Base-by-base conservation (phyloP, 2,329 filamentous ascomycete genomes). In the Penicillium sp. region DNA sequence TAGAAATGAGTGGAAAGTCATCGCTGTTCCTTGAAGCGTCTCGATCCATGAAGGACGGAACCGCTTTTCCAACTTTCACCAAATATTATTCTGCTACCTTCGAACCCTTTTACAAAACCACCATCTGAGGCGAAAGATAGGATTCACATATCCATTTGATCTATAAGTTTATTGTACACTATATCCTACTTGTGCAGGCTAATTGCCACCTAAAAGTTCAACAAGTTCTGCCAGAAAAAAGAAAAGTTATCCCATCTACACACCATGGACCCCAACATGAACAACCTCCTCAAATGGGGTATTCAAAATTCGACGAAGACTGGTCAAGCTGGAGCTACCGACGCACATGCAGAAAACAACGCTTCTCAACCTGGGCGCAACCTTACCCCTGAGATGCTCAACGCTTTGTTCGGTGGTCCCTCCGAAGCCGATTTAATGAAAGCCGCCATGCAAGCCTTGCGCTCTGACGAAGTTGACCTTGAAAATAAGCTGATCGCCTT, bases 401-500 rank as follows among this genome's bases (percentile, higher is more conserved):
- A 86, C 48, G 84, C 90, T 15, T 84, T 97, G 59, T 85, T 96
- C 73, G 93, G 93, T 78, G 92, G 91, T 0, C 91, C 91, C 47
- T 92, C 90, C 2, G 94, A 99, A 66, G 93, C 95, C 23, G 92
- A 98, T 64, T 86, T 96, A 57, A 98, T 99, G 95, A 88, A 87
- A 71, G 87, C 90, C 56, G 85, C 91, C 66, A 96, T 99, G 88
- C 84, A 85, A 30, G 87, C 91, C 60, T 90, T 97, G 73, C 85
- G 83, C 9, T 87, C 88, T 19, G 81, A 87, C 8, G 84, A 90
- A 60, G 81, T 90, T 60, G 85, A 86, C 4, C 83, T 94, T 54
- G 90, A 92, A 48, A 87, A 92, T 78, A 92, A 91, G 76, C 79
- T 96, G 58, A 86, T 89, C 61, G 93, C 93, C 44, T 96, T 96